Base-by-base conservation (phyloP, 1,284 basidiomycete genomes). In the Irpex sp. region DNA sequence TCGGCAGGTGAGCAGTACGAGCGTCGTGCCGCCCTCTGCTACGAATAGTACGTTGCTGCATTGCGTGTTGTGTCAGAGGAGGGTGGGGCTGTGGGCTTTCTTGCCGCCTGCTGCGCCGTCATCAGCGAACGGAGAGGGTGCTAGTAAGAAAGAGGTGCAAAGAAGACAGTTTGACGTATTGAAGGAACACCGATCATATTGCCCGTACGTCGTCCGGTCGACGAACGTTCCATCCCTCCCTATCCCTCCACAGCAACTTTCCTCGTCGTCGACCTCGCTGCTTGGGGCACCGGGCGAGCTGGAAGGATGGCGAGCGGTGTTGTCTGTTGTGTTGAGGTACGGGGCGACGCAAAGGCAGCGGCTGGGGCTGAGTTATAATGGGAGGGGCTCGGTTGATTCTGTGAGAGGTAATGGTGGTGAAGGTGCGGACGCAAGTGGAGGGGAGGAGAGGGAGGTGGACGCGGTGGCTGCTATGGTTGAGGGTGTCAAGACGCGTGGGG, bases 231-330 rank as follows among this genome's bases (percentile, higher is more conserved):
- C 88, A 3, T 80, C 83, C 1, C 71, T 86, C 9, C 78, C 84
- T n/a, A 68, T 75, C 9, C 69, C 72, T 3, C 65, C 71, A 6
- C 57, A 33, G 3, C 33, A 33, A 33, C 33, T 33, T 33, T 33
- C 60, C 10, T 75, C 75, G 1, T 66, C 64, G 19, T 68, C 74
- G 18, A 75, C 57, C n/a, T 69, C 73, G 28, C 74, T 75, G 36
- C 58, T 72, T 42, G 74, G 69, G 33, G 70, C 63, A 3, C 67
- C 64, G 37, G 73, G 69, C 7, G 71, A 75, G 5, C 67, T 87
- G n/a, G 91, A 93, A 69, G 90, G 90, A 6, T 93, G 90, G 90
- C 80, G 85, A 49, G 89, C 88, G 5, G 82, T 90, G 16, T 72
- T 91, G 64, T 81, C 81, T 12, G 79, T 89, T 21, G 77, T 89